Evolutionary conservation across 129 eudicot species (phyloP).

Genomic region (Solidago caesia): DNA sequence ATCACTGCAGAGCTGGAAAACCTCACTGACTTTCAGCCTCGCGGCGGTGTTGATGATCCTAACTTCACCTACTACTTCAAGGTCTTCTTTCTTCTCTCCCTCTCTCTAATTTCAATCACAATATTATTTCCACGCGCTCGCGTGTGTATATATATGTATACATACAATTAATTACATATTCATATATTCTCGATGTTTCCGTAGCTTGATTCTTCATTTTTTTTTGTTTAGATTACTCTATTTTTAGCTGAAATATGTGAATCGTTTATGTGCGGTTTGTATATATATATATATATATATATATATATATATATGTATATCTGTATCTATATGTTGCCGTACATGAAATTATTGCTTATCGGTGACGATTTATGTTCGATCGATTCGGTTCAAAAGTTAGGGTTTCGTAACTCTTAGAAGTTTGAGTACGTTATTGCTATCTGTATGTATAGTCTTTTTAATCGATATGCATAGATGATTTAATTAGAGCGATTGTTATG

Average conservation of each 20-base stretch:
- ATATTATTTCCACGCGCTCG: background rate
- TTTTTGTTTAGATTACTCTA: background rate
- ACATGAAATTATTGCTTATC: background rate
- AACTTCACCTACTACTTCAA: slow-evolving; percentile 61
- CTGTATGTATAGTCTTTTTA: no score
- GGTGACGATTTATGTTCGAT: no score
- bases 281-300: background rate
- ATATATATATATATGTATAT: no score
- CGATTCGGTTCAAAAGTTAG: background rate
- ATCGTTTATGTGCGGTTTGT: slow-evolving; percentile 8
- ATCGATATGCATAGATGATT: no score
- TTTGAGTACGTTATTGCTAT: no score
- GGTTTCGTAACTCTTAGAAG: background rate
- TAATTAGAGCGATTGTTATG: background rate
- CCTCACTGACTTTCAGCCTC: slow-evolving; percentile 61
- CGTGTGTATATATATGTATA: background rate
- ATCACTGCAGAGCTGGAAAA: slow-evolving; percentile 68
- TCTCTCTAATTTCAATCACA: background rate
- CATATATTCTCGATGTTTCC: background rate
- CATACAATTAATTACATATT: background rate
- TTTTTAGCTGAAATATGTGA: slow-evolving; percentile 6
- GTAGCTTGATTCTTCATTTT: background rate
- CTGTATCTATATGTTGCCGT: slow-evolving; percentile 8
- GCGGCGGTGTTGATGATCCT: slow-evolving; percentile 67
- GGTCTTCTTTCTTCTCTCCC: slow-evolving; percentile 15